Conservation (phyloP, 2,329 filamentous ascomycete genomes). For the Gnomoniopsis smithogilvyi region DNA sequence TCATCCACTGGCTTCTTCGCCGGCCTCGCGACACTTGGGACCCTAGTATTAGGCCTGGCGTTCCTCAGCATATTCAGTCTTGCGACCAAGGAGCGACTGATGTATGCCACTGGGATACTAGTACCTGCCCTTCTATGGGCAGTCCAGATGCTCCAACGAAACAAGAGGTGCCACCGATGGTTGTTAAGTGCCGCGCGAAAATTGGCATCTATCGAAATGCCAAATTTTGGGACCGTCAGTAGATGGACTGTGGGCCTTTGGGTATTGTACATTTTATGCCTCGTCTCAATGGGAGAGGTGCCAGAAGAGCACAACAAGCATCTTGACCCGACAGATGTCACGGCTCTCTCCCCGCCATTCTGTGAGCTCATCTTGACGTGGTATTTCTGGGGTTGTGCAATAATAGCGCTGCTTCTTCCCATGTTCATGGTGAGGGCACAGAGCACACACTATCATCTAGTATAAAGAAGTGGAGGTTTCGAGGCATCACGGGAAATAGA, state of each 20-base stretch:
- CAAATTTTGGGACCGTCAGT: background rate
- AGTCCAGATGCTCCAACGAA: background rate
- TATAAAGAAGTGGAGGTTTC: no score
- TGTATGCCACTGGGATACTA: background rate
- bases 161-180: background rate
- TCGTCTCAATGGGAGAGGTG: background rate
- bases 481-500: no score
- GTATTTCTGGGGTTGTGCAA: conserved; percentile 10
- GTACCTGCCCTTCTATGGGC: background rate
- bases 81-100: background rate
- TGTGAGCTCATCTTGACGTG: conserved; percentile 12
- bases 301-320: conserved; percentile 3
- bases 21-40: background rate
- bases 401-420: background rate
- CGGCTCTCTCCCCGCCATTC: conserved; percentile 1
- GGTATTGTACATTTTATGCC: background rate
- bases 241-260: background rate
- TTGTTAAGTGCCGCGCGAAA: background rate
- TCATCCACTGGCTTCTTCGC: conserved; percentile 2
- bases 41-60: background rate
- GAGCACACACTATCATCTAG: background rate
- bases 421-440: background rate
- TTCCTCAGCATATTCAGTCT: conserved; percentile 1
- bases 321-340: background rate
- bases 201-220: background rate